Base-by-base conservation (phyloP, 345 rosid species). In the Litchi chinensis region DNA sequence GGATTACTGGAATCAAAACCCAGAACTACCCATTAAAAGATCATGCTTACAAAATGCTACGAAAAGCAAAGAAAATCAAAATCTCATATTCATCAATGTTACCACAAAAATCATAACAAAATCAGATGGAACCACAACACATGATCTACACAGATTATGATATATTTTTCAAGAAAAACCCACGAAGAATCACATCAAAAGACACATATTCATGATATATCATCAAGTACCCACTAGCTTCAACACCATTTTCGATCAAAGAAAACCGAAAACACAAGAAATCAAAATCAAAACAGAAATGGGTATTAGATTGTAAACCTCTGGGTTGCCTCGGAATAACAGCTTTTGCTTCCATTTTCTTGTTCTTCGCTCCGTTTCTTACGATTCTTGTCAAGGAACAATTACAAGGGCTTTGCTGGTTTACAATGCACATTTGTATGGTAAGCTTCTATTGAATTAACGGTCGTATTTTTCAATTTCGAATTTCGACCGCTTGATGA, bases 391-490 rank as follows among this genome's bases (percentile, higher is more conserved):
- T 7, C 5, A 28, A 52, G 64, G 32, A 52, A 24, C 15, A 32
- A 32, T 46, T 46, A 11, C 52, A 24, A 6, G 65, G 37, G 11
- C 54, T 73, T 59, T 6, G 12, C 44, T 15, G n/a, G 21, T 1
- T 18, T 5, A 26, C 65, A 46, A 7, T 46, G 6, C 65, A 7
- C 3, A 4, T 19, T 2, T 22, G 4, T n/a, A n/a, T 9, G 22
- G 3, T 22, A 8, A 28, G 10, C 12, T 37, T 24, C 9, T 0
- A 8, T 10, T 11, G 50, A 56, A 59, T 10, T 24, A 65, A 75
- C 78, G 71, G 78, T 65, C 18, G 44, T 24, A 75, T 46, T 28
- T 65, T 75, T 66, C 59, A 75, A 59, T 74, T 74, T 74, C 77
- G 59, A 75, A 75, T 75, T 32, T 7, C 63, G 46, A 39, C 77